Evolutionary conservation across 192 early-diverging fungal species (phyloP).

Genomic region (Entrophospora sp.): DNA sequence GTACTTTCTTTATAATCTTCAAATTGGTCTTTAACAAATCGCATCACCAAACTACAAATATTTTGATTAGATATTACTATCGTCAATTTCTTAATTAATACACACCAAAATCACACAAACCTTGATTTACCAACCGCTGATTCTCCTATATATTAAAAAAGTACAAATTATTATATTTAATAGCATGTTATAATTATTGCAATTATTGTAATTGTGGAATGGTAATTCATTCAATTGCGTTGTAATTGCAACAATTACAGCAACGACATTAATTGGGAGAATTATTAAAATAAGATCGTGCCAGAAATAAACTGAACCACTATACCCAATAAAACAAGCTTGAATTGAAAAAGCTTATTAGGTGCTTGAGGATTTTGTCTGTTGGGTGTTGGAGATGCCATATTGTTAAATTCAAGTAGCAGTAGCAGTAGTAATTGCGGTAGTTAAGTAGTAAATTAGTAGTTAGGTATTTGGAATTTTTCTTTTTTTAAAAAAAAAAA

Average conservation of each 20-base stretch:
- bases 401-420: too few relatives aligned
- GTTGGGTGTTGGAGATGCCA: background rate
- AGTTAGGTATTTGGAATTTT: too few relatives aligned
- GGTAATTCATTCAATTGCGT: background rate
- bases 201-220: background rate
- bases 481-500: too few relatives aligned
- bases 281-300: too few relatives aligned
- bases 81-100: too few relatives aligned
- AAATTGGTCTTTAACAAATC: conserved; percentile 89
- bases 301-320: too few relatives aligned
- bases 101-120: conserved; percentile 27
- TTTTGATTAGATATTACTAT: too few relatives aligned
- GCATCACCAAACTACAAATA: conserved; percentile 69
- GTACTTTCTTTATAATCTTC: conserved; percentile 91
- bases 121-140: conserved; percentile 62
- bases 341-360: conserved; percentile 79
- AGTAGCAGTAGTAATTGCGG: too few relatives aligned
- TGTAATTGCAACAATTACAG: too few relatives aligned
- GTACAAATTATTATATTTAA: background rate
- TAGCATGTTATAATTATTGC: too few relatives aligned
- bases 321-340: conserved; percentile 88
- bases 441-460: too few relatives aligned
- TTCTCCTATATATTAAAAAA: conserved; percentile 35
- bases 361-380: conserved; percentile 22
- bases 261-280: too few relatives aligned